Percentiles rank a stretch among this genome's conserved stretches.
phyloP scores from a whole-genome alignment of 129 eudicot genomes.

The Helianthus tuberosus region DNA sequence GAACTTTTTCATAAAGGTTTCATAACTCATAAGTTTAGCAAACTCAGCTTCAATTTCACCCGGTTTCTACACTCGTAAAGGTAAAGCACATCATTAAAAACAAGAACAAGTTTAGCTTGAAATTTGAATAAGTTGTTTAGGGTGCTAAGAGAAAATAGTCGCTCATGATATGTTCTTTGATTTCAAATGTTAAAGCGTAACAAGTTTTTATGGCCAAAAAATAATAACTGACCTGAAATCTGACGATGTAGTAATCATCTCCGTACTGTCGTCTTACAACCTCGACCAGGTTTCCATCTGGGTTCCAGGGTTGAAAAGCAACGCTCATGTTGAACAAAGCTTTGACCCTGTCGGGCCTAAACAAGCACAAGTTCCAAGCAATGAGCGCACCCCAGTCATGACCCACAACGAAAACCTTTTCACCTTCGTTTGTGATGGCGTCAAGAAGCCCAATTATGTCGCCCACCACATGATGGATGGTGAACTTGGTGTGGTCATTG shows the following conservation, averaged over 20 bases:
- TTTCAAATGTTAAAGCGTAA: too few relatives aligned
- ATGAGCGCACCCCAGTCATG: constrained; percentile 65
- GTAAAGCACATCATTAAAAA: background rate
- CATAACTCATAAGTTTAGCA: constrained; percentile 27
- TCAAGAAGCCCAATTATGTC: constrained; percentile 39
- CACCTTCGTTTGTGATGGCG: background rate
- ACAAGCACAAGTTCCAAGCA: constrained; percentile 53
- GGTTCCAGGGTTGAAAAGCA: constrained; percentile 39
- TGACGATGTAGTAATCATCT: constrained; percentile 45
- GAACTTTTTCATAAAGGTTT: constrained; percentile 32
- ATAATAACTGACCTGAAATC: too few relatives aligned
- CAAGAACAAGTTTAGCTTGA: background rate
- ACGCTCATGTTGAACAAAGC: constrained; percentile 52
- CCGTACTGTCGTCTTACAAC: constrained; percentile 28
- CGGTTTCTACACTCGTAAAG: background rate
- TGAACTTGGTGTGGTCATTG: constrained; percentile 38
- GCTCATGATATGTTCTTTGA: too few relatives aligned
- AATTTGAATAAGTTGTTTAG: too few relatives aligned
- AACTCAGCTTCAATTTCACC: constrained; percentile 63
- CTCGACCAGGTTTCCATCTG: constrained; percentile 15
- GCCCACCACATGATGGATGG: constrained; percentile 39
- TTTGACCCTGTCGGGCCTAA: constrained; percentile 48
- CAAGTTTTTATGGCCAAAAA: too few relatives aligned
- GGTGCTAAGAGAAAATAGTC: too few relatives aligned
- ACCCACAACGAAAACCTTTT: constrained; percentile 43